A percentile compares a stretch with the other conserved stretches of the same genome.
Evolutionary conservation across 2,329 filamentous ascomycete species (phyloP).

Genomic region (Ceratocystis diversiconidia): DNA sequence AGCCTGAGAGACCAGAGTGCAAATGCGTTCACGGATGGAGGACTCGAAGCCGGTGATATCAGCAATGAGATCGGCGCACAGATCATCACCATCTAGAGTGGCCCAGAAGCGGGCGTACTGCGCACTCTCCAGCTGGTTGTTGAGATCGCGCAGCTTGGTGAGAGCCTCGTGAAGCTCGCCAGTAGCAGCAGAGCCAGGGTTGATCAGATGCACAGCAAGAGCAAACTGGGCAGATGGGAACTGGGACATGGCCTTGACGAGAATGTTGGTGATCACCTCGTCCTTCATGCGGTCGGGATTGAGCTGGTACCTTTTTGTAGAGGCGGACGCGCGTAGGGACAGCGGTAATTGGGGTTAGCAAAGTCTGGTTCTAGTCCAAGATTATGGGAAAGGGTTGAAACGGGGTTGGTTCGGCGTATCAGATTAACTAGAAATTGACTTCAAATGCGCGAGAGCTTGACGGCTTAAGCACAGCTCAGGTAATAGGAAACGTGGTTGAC

Average conservation of each 20-base stretch:
- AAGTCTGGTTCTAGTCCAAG: background rate
- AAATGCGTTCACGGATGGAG: slow-evolving; percentile 77
- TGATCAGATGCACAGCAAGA: slow-evolving; percentile 85
- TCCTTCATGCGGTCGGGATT: slow-evolving; percentile 96
- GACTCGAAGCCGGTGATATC: slow-evolving; percentile 95
- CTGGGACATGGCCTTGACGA: slow-evolving; percentile 93
- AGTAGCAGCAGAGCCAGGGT: slow-evolving; percentile 52
- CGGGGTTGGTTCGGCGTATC: slow-evolving; percentile 66
- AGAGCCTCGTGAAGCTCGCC: slow-evolving; percentile 80
- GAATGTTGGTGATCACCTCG: slow-evolving; percentile 96
- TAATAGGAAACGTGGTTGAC: slow-evolving; percentile 19
- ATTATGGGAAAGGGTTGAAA: slow-evolving; percentile 49
- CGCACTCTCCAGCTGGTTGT: slow-evolving; percentile 74
- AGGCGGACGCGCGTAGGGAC: background rate
- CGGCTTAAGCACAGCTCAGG: slow-evolving; percentile 18
- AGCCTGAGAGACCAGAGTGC: slow-evolving; percentile 67
- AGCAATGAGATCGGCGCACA: slow-evolving; percentile 88
- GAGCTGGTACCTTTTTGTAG: slow-evolving; percentile 76
- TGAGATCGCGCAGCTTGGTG: slow-evolving; percentile 69
- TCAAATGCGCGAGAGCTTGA: slow-evolving; percentile 18
- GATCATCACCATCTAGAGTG: slow-evolving; percentile 80
- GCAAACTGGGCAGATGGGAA: slow-evolving; percentile 95
- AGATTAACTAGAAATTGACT: slow-evolving; percentile 20
- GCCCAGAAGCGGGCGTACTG: slow-evolving; percentile 91
- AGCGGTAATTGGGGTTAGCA: slow-evolving; percentile 10